These are phyloP conservation scores for Xylariales sp. DNA, from an alignment of 2,329 filamentous ascomycete genomes.

Conservation along the genomic window DNA sequence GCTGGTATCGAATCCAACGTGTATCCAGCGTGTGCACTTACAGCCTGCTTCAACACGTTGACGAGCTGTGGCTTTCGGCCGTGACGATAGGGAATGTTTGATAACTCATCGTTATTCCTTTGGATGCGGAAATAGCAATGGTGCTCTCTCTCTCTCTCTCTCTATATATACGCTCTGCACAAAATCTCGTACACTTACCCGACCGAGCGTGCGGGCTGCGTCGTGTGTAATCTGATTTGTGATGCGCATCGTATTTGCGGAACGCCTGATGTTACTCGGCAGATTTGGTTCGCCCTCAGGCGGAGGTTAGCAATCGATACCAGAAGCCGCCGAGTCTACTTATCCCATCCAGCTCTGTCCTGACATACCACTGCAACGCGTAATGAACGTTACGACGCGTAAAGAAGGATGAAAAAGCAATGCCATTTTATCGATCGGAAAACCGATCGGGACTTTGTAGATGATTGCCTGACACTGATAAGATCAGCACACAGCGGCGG, in stretches of 20 bases:
- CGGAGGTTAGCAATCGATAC: too few species aligned
- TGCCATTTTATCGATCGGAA: conserved; percentile 1
- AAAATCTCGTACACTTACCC: conserved; percentile 31
- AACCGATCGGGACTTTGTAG: background rate
- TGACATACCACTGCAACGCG: too few species aligned
- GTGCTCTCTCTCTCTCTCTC: background rate
- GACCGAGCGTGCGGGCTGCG: background rate
- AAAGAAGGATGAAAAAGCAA: conserved; percentile 4
- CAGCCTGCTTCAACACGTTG: background rate
- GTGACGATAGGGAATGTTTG: background rate
- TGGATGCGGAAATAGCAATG: background rate
- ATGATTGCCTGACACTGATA: conserved; percentile 7
- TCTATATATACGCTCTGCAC: conserved; percentile 26
- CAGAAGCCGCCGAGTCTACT: too few species aligned
- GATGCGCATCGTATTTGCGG: conserved; percentile 28
- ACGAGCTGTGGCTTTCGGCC: too few species aligned
- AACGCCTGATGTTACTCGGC: conserved; percentile 16
- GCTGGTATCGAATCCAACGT: conserved; percentile 1
- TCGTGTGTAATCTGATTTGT: conserved; percentile 24
- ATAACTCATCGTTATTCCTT: conserved; percentile 2
- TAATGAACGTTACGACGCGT: too few species aligned
- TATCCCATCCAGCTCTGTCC: too few species aligned
- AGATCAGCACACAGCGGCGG: conserved; percentile 5
- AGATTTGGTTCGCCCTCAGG: conserved; percentile 2
- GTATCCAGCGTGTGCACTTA: background rate